Conservation (phyloP, 2,329 filamentous ascomycete genomes). For the Trichoderma atrobrunneum region DNA sequence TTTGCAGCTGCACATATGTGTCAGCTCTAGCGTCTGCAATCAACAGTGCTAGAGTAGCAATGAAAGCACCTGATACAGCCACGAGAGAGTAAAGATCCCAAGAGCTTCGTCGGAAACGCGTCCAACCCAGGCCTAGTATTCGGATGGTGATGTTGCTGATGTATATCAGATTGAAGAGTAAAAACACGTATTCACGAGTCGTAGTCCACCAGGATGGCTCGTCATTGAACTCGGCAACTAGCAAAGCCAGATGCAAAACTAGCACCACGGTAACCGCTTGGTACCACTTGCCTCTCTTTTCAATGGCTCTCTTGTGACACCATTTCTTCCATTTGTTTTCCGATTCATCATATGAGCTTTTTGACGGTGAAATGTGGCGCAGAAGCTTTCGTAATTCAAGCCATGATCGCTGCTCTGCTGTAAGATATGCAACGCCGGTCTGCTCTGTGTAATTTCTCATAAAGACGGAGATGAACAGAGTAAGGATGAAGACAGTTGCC, state of each 20-base stretch:
- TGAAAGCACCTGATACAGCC: slow-evolving; percentile 74
- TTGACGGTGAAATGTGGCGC: slow-evolving; percentile 90
- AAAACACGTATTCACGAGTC: slow-evolving; percentile 72
- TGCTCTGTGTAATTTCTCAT: slow-evolving; percentile 99
- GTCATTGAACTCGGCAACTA: slow-evolving; percentile 82
- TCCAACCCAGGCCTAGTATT: slow-evolving; percentile 86
- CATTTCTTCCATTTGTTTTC: slow-evolving; percentile 80
- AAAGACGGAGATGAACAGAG: slow-evolving; percentile 96
- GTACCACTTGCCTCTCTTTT: slow-evolving; percentile 93
- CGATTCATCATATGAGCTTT: slow-evolving; percentile 77
- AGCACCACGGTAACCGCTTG: slow-evolving; percentile 74
- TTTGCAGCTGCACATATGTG: slow-evolving; percentile 78
- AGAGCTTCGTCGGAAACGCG: slow-evolving; percentile 83
- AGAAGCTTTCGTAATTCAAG: slow-evolving; percentile 89
- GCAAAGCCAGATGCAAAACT: slow-evolving; percentile 75
- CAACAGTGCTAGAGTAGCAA: slow-evolving; percentile 73
- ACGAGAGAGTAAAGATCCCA: slow-evolving; percentile 92
- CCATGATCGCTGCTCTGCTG: slow-evolving; percentile 94
- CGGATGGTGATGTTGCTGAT: slow-evolving; percentile 79
- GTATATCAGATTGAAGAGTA: slow-evolving; percentile 78
- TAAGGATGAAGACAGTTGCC: slow-evolving; percentile 93
- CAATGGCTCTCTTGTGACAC: slow-evolving; percentile 92
- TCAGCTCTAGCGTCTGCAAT: slow-evolving; percentile 59
- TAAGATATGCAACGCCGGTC: slow-evolving; percentile 93
- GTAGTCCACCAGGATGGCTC: slow-evolving; percentile 69